These are phyloP conservation scores for Colletotrichum sp. DNA, from an alignment of 2,329 filamentous ascomycete species.

Conservation along the genomic window DNA sequence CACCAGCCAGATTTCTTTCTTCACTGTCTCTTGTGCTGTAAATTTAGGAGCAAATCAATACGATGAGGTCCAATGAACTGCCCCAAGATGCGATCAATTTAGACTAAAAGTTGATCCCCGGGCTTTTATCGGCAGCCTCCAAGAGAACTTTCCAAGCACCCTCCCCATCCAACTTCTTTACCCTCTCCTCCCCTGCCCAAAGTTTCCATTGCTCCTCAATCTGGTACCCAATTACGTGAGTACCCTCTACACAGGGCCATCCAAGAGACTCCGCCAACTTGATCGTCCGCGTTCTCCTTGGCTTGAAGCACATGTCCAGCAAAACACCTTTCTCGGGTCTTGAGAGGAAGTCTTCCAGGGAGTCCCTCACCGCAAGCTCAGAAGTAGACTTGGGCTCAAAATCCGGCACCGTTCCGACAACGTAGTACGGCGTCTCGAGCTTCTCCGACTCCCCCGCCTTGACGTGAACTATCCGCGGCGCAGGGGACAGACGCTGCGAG, in stretches of 20 bases:
- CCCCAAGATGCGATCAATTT: neutral
- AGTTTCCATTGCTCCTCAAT: constrained; percentile 42
- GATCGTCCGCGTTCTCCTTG: constrained; percentile 38
- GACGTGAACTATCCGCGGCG: constrained; percentile 33
- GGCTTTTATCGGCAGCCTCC: constrained; percentile 32
- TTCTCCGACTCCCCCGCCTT: constrained; percentile 26
- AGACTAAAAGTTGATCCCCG: constrained; percentile 35
- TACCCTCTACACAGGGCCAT: constrained; percentile 44
- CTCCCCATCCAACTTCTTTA: constrained; percentile 27
- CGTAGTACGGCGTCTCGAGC: constrained; percentile 33
- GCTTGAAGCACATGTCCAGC: constrained; percentile 49
- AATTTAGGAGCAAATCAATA: neutral
- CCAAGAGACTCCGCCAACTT: constrained; percentile 33
- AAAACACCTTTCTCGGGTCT: constrained; percentile 34
- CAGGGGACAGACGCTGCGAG: constrained; percentile 19
- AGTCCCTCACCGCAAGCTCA: constrained; percentile 30
- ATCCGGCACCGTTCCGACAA: constrained; percentile 44
- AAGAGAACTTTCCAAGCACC: constrained; percentile 35
- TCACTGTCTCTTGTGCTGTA: neutral
- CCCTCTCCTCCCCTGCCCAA: constrained; percentile 36
- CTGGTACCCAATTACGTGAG: constrained; percentile 45
- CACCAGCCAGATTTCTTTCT: neutral
- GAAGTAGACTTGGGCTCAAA: constrained; percentile 32
- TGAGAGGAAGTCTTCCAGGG: constrained; percentile 32
- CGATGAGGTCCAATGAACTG: neutral